phyloP scores from a whole-genome alignment of 2,329 filamentous ascomycete genomes.

The Colletotrichum caudatum region DNA sequence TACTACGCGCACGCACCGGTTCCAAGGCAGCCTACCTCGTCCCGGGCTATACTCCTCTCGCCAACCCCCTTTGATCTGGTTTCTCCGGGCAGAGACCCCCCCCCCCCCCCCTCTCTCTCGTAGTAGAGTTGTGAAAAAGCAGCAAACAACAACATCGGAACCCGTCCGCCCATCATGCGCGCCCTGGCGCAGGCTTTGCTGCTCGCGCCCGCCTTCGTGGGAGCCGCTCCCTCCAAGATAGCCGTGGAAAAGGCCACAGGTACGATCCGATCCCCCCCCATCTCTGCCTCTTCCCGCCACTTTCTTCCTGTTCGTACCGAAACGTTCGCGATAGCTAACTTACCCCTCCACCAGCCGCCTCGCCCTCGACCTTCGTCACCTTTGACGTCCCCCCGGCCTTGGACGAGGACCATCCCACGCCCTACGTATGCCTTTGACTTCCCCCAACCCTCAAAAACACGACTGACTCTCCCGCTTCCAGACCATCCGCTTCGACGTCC shows the following conservation, averaged over 20 bases:
- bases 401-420: constrained; percentile 31
- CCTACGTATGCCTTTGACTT: constrained; percentile 23
- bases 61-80: neutral
- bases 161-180: constrained; percentile 31
- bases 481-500: constrained; percentile 59
- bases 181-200: constrained; percentile 47
- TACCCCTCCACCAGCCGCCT: constrained; percentile 5
- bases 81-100: constrained; percentile 16
- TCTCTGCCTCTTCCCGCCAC: neutral
- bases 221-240: constrained; percentile 43
- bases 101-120: no score
- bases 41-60: neutral
- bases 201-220: constrained; percentile 52
- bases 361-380: constrained; percentile 41
- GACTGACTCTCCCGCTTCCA: constrained; percentile 39
- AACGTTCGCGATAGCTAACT: neutral
- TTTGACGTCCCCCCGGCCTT: constrained; percentile 31
- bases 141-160: neutral
- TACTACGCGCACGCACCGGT: neutral
- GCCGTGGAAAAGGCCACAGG: constrained; percentile 20
- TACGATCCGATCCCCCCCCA: neutral
- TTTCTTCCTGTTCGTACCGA: neutral
- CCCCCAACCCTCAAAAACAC: neutral
- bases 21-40: constrained; percentile 24
- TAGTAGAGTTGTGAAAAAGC: neutral